Base-by-base conservation (phyloP, 1,139 yeast genomes). In the Blastobotrys persicus region DNA sequence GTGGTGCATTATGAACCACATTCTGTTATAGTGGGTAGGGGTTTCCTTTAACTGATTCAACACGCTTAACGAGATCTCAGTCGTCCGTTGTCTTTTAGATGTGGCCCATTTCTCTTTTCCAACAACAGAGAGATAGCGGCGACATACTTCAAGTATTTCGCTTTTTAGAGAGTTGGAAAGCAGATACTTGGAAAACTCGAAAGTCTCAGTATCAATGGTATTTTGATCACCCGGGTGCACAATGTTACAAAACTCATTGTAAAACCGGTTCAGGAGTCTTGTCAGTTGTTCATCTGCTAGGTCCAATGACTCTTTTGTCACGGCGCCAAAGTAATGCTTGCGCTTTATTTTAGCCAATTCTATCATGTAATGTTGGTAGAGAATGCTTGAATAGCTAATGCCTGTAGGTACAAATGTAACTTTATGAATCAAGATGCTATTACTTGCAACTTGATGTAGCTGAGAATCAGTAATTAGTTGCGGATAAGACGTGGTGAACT, bases 1-100 rank as follows among this genome's bases (percentile, higher is more conserved):
- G 18, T 42, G 45, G 23, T 42, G 13, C 26, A 42, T 35, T 5
- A 42, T 20, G 19, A 42, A 32, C 45, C 45, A 42, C 45, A 42
- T 42, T 13, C 45, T 35, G 26, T 14, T 42, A 17, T 31, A 42
- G 19, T 42, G 19, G 4, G 28, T 12, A 4, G 45, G 39, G n/a
- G 11, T 6, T 9, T 31, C 28, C 14, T 7, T 13, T 5, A 32
- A 14, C 4, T 19, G 33, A 13, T 18, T 14, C 4, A 42, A 39
- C 12, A 42, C 19, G 14, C 32, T 42, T 13, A 42, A 11, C 5
- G 45, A 31, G 39, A 14, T 13, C 13, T 31, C 28, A 7, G 32
- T 31, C 14, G 37, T 14, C 14, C 39, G 37, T 13, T 18, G 28
- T n/a, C 45, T 16, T n/a, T 13, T 31, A 7, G 28, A 13, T 16